Base-by-base conservation (phyloP, 2,329 filamentous ascomycete species). In the Fusarium foetens region DNA sequence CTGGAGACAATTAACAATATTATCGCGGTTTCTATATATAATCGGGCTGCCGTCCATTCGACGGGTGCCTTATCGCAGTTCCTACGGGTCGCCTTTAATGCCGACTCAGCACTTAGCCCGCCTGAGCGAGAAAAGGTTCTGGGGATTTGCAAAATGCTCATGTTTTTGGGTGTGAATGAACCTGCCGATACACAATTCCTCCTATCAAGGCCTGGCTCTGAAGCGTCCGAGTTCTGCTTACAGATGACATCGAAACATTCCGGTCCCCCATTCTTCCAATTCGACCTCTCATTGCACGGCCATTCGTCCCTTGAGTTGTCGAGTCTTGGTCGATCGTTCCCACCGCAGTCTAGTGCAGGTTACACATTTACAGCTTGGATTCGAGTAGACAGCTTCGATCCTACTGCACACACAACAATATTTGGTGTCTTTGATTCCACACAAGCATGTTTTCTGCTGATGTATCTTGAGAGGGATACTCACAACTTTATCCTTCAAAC, bases 401-500 rank as follows among this genome's bases (percentile, higher is more conserved):
- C 89, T 9, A 89, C 89, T 49, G 91, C 93, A 21, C 96, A 99
- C 80, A 99, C 96, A 1, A 99, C 96, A 0, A 88, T 99, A 19
- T 99, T 99, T 80, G 96, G 96, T 31, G 94, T 96, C 13, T 98
- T 97, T 81, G 96, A 99, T 82, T 87, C 92, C 7, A 94, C 90
- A 9, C 95, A 98, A 80, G 94, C 93, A 9, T 99, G 96, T 81
- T 99, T 99, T 78, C 84, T 99, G 39, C 89, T 99, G 75, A 91
- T 94, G 67, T 99, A 99, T 78, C 86, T 99, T 42, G 97, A 99
- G 80, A 94, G 92, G 78, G 95, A 98, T 80, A 97, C 94, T 4
- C 93, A 89, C 68, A 96, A 97, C 81, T 93, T 99, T 74, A 99
- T 99, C 74, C 85, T 99, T 10, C 96, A 99, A 82, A 98, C 97